Evolutionary conservation across 352 stramenopile genomes (phyloP), one percentile per base, ranked within the genome.

Genomic region (Pilasporangium apinafurcum): DNA sequence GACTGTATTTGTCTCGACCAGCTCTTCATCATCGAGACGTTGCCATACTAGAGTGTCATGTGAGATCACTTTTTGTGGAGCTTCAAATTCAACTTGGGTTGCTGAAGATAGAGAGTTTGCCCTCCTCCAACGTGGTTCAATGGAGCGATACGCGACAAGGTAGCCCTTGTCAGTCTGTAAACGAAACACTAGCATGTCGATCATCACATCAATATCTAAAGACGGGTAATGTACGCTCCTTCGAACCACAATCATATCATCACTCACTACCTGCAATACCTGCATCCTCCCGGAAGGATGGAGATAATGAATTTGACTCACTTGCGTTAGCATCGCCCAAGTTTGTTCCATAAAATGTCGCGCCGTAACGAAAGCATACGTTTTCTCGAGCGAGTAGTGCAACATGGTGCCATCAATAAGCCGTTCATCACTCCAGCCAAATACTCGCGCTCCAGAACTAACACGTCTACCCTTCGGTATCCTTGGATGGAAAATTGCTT

Each of bases 141-240:
- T 66, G 18, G 65, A 61, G 20, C 61, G 44, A 40, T 76, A 76
- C 18, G 65, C 65, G 16, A 76, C 61, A 12, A 72, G 55, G 25
- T 72, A 76, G 10, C 65, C 65, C 0, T 59, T 53, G 17, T 62
- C 57, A 14, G 49, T 70, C 16, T 62, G 65, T 20, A 53, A 20
- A 7, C 48, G 48, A 37, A 75, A 75, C 60, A 75, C 71, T 57
- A 75, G 58, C 64, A 75, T 68, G 34, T 73, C 70, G 36, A 68
- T 67, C 44, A 61, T 73, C 46, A 61, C 65, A 24, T 73, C 59
- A 3, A 49, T 72, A 31, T 70, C 50, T 25, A 77, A 55, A 40
- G 69, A 59, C 37, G 65, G 58, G 35, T 77, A 62, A 44, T 77
- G 62, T 45, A 77, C 65, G 38, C 62, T 68, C 20, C 65, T 61